A percentile compares a stretch with the other conserved stretches of the same genome.
Evolutionary conservation across 208 protist species (phyloP).

Genomic region (Acanthamoeba polyphaga): DNA sequence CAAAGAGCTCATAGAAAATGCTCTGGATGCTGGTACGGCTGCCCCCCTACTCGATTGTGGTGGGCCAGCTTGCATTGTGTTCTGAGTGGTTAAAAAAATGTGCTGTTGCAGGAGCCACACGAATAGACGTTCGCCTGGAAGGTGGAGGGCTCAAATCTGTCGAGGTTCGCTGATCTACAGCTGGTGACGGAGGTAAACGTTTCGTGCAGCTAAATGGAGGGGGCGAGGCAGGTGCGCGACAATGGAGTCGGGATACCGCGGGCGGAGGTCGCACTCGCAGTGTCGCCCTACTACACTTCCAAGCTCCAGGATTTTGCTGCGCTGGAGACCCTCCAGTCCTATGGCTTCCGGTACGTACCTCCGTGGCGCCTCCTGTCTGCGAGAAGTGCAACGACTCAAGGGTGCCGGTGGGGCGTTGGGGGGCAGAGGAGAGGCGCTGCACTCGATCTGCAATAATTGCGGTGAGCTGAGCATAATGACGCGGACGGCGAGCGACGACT

Average conservation of each 20-base stretch:
- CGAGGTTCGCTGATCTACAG: background rate
- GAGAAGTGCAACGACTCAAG: background rate
- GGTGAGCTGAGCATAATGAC: background rate
- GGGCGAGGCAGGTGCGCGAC: background rate
- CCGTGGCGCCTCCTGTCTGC: too few species aligned
- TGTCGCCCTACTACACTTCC: slow-evolving; percentile 35
- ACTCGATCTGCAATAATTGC: slow-evolving; percentile 25
- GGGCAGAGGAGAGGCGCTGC: slow-evolving; percentile 64
- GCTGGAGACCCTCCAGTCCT: slow-evolving; percentile 44
- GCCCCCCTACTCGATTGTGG: background rate
- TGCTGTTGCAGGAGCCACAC: background rate
- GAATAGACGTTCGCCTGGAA: slow-evolving; percentile 62
- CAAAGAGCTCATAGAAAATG: slow-evolving; percentile 78
- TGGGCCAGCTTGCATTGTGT: too few species aligned
- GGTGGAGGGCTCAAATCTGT: slow-evolving; percentile 50
- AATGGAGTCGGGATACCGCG: slow-evolving; percentile 64
- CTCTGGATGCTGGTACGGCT: slow-evolving; percentile 60
- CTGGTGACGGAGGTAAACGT: background rate
- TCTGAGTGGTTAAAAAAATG: too few species aligned
- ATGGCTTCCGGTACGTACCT: slow-evolving; percentile 33
- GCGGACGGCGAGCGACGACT: background rate
- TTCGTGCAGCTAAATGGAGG: background rate
- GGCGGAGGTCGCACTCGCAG: background rate
- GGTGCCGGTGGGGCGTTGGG: background rate
- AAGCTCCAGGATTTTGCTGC: slow-evolving; percentile 44